These are phyloP conservation scores for Clathrospora elynae DNA, from an alignment of 2,329 filamentous ascomycete genomes.

Conservation along the genomic window DNA sequence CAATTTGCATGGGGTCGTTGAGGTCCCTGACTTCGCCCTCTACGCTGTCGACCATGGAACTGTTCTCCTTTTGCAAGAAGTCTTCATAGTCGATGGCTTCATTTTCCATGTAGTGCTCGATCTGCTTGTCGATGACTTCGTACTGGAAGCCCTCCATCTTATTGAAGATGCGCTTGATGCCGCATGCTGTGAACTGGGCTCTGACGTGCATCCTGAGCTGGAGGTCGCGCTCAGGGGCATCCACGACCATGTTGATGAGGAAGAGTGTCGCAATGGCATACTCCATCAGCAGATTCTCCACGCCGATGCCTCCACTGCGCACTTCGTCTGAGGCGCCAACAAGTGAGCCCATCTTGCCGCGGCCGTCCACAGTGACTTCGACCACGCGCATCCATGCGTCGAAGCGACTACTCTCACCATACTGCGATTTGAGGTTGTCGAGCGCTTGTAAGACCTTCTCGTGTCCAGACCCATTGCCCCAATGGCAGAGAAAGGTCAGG, in stretches of 20 bases:
- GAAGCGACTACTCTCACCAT: slow-evolving; percentile 92
- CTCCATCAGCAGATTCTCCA: slow-evolving; percentile 99
- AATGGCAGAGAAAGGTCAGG: slow-evolving; percentile 93
- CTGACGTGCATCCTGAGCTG: slow-evolving; percentile 92
- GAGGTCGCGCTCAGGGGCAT: slow-evolving; percentile 85
- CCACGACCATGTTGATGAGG: slow-evolving; percentile 94
- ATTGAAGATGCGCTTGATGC: slow-evolving; percentile 87
- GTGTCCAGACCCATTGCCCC: slow-evolving; percentile 87
- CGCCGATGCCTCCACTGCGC: slow-evolving; percentile 92
- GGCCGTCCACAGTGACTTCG: slow-evolving; percentile 93
- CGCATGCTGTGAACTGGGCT: slow-evolving; percentile 93
- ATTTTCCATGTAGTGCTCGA: slow-evolving; percentile 89
- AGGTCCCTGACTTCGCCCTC: slow-evolving; percentile 89
- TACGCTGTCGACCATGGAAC: slow-evolving; percentile 84
- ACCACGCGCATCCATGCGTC: slow-evolving; percentile 99
- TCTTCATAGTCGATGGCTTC: slow-evolving; percentile 99
- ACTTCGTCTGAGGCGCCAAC: slow-evolving; percentile 97
- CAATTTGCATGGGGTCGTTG: slow-evolving; percentile 89
- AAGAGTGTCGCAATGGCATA: slow-evolving; percentile 95
- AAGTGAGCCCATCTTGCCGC: slow-evolving; percentile 97
- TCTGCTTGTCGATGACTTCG: slow-evolving; percentile 97
- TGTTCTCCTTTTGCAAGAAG: slow-evolving; percentile 87
- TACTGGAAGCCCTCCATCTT: slow-evolving; percentile 99
- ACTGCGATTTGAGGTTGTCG: slow-evolving; percentile 85
- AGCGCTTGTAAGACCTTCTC: slow-evolving; percentile 91